A percentile compares a stretch with the other conserved stretches of the same genome.
Conservation (phyloP, 2,329 filamentous ascomycete genomes). For the Neopestalotiopsis sp. region DNA sequence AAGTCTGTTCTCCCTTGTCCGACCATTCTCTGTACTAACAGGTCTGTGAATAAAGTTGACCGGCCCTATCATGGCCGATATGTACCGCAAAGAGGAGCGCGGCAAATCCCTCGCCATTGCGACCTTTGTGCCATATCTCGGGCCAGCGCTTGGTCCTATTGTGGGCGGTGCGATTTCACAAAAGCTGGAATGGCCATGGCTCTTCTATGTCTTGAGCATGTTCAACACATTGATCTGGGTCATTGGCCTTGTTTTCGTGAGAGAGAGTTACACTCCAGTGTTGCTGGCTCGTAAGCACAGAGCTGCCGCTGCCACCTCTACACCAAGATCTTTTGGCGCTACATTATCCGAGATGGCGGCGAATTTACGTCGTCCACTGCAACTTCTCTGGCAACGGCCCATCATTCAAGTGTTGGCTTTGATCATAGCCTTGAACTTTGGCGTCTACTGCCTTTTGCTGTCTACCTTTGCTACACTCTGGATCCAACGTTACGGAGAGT, state of each 20-base stretch:
- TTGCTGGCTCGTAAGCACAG: background rate
- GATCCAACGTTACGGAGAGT: slow-evolving; percentile 51
- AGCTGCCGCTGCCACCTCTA: slow-evolving; percentile 41
- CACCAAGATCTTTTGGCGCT: slow-evolving; percentile 7
- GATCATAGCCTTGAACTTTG: slow-evolving; percentile 53
- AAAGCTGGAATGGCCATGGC: slow-evolving; percentile 70
- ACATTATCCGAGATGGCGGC: slow-evolving; percentile 17
- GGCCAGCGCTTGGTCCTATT: slow-evolving; percentile 71
- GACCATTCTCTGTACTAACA: background rate
- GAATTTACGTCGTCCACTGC: slow-evolving; percentile 43
- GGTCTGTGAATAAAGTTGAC: slow-evolving; percentile 31
- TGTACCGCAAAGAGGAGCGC: slow-evolving; percentile 41
- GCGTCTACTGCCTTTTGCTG: slow-evolving; percentile 57
- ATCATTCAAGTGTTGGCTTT: slow-evolving; percentile 53
- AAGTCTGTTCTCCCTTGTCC: slow-evolving; percentile 10
- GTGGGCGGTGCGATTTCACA: slow-evolving; percentile 70
- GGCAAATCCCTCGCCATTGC: slow-evolving; percentile 43
- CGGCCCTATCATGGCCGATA: slow-evolving; percentile 41
- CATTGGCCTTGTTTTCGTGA: background rate
- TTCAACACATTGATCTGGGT: background rate
- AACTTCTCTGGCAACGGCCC: slow-evolving; percentile 50
- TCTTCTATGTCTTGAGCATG: slow-evolving; percentile 71
- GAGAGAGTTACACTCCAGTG: slow-evolving; percentile 1
- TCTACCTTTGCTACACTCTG: slow-evolving; percentile 58
- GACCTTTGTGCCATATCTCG: slow-evolving; percentile 48